Evolutionary conservation across 176 grass and related monocot genomes (phyloP), one percentile per base, ranked within the genome.

Genomic region (Lolium multiflorum): DNA sequence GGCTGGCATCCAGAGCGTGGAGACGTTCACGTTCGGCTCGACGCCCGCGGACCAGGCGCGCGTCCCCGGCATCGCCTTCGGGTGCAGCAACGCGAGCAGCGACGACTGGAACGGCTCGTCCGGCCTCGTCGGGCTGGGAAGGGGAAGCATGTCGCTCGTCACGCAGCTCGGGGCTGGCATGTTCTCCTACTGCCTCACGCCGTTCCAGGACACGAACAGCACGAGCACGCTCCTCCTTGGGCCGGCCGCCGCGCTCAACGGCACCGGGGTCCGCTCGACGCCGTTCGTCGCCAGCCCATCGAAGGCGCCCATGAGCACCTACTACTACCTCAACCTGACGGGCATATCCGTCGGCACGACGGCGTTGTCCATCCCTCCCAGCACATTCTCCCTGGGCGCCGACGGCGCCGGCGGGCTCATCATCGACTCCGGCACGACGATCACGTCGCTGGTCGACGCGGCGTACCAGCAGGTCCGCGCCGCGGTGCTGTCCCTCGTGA

Each of bases 101-200:
- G 44, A 85, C 60, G 83, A 74, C 71, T 85, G 80, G 66, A 78
- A 63, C 18, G 82, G 89, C 63, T 88, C 87, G 17, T 44, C 91
- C 5, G 94, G 91, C 6, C 77, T 96, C 14, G 94, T 96, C 75
- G 94, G 87, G 9, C 82, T 96, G 3, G 77, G 94, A 2, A 52
- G 89, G 78, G 91, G 91, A 11, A 0, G 0, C 50, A 78, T 96
- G 14, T 96, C 91, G 15, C 90, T 96, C 73, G 88, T 92, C 11
- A 91, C 94, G 3, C 94, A 96, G 80, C 87, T 93, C 64, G 92
- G 80, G 54, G 80, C 89, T 44, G 74, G 83, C 66, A 88, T 84
- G 81, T 96, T 96, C 38, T 96, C 94, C 43, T 96, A 93, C 85
- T 96, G 91, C 83, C 78, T 96, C 38, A 89, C 86, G 49, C 86